These are phyloP conservation scores for Rosa hybrid DNA, from an alignment of 331 rosid genomes.

Conservation along the genomic window DNA sequence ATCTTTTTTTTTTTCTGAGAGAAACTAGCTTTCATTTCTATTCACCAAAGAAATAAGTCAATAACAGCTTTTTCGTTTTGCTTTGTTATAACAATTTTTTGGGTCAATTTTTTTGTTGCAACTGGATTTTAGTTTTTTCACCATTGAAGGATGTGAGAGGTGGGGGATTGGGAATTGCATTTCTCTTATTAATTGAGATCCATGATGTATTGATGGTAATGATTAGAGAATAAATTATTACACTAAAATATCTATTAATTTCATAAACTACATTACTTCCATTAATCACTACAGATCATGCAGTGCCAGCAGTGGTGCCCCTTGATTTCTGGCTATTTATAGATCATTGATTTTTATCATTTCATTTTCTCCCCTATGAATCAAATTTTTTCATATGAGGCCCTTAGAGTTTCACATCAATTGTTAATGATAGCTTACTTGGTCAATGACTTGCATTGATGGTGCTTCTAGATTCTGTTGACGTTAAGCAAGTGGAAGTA, in stretches of 20 bases:
- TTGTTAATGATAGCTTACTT: neutral
- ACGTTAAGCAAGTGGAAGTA: neutral
- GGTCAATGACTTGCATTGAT: neutral
- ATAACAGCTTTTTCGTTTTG: neutral
- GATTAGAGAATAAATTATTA: neutral
- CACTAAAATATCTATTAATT: neutral
- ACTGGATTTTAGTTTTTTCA: conserved; percentile 4
- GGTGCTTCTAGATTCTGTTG: neutral
- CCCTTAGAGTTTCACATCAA: neutral
- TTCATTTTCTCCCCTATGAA: neutral
- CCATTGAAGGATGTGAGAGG: conserved; percentile 34
- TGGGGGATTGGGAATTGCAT: conserved; percentile 21
- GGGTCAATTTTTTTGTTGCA: neutral
- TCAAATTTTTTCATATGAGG: neutral
- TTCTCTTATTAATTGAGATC: conserved; percentile 23
- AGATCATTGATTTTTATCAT: neutral
- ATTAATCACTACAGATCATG: conserved; percentile 1
- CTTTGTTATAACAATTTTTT: neutral
- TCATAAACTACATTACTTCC: neutral
- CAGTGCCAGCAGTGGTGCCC: neutral
- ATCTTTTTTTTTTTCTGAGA: no score
- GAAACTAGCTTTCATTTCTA: neutral
- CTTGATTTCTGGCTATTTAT: neutral
- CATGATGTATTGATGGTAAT: neutral
- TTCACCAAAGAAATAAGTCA: neutral